Base-by-base conservation (phyloP, 169 alveolate genomes). In the Cryptosporidium ubiquitum region DNA sequence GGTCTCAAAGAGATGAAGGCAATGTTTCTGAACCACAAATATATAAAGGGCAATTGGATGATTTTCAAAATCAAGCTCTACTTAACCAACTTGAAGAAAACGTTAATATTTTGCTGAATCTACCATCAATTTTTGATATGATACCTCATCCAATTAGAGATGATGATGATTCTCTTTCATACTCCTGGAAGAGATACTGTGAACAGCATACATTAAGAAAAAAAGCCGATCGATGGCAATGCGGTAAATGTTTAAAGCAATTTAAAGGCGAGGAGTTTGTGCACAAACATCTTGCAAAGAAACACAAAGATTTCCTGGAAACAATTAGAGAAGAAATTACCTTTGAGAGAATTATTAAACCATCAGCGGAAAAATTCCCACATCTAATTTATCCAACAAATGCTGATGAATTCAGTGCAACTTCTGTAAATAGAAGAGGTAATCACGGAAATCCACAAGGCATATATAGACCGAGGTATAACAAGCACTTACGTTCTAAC, bases 191-290 rank as follows among this genome's bases (percentile, higher is more conserved):
- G 7, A 79, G 79, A 49, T 79, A 61, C 20, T 61, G 79, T 61
- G 89, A 79, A 29, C 89, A 79, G 23, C 74, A 79, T 39, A 61
- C 89, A 16, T 12, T 79, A 5, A 61, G 79, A 33, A 79, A 79
- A 35, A 79, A 79, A 44, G 68, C 79, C 3, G 89, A 79, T 40
- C 60, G 89, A 44, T 79, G 89, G 89, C 89, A 79, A 26, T 79
- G 89, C n/a, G 74, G 79, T 4, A 79, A 58, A 23, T 79, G 89
- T 66, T 66, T 64, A n/a, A 79, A 79, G 16, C 89, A 79, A 47
- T 79, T 79, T 79, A 79, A 61, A 66, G 79, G 79, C 6, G 89
- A 79, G 64, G 79, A 79, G 23, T 79, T 60, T 47, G 89, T 79
- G 3, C 71, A 61, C 2, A 79, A 61, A 20, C 89, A 79, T 23